Evolutionary conservation across 805 yeast genomes (phyloP), one percentile per base, ranked within the genome.

Genomic region (Lipomyces lipofer): DNA sequence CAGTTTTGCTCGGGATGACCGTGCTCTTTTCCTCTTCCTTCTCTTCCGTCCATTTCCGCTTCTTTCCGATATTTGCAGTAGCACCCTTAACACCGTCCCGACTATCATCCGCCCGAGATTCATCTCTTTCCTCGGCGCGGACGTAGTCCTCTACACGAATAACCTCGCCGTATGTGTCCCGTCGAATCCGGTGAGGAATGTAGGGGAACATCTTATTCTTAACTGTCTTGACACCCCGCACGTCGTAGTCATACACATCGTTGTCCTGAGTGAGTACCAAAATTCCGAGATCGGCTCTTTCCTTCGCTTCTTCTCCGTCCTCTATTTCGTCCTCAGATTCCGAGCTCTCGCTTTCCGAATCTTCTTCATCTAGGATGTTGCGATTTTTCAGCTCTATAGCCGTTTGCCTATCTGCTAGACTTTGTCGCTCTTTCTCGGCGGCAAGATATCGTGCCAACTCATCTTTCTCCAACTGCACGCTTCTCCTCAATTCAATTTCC

Each of bases 141-240:
- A 75, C 78, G 64, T 84, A 86, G 62, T 84, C 85, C 35, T 81
- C 79, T 40, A 78, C 78, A 58, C 85, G 83, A 19, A 91, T 83
- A 1, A 84, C 71, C 52, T 82, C 84, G 28, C 99, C 99, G 68
- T 92, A 94, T 61, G 92, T 97, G 66, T 94, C 98, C 44, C 77
- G 73, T 60, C 86, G 81, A 13, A 45, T 40, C 22, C 78, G 73
- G 62, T 81, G 80, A 1, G 79, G 78, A 35, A 80, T 72, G 62
- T 74, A 86, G 10, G 96, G 98, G 66, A 92, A 94, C 87, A 86
- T 85, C 42, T 38, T 35, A 43, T 58, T 56, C 21, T 45, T 42
- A 36, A 29, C 21, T 6, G 49, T 25, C 35, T 40, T 42, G 7
- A 75, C 80, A 44, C 65, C 63, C 4, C 78, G 73, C 40, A 84